phyloP scores from a whole-genome alignment of 2,329 filamentous ascomycete genomes.

The Cytospora chrysosperma region DNA sequence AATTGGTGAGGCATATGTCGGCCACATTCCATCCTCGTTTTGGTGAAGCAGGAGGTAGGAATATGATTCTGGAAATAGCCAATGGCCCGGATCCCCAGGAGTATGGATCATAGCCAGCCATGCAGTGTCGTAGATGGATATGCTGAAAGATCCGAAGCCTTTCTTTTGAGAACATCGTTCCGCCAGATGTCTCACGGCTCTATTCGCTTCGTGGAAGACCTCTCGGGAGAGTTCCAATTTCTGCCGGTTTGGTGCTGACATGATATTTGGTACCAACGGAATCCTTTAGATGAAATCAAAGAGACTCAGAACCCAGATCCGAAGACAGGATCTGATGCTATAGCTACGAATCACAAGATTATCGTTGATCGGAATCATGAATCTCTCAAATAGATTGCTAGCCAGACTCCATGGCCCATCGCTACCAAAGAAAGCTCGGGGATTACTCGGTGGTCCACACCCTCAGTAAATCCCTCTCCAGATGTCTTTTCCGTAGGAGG shows the following conservation, averaged over 20 bases:
- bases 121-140: conserved; percentile 2
- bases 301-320: too few relatives aligned
- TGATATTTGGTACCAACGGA: background rate
- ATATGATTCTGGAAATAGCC: conserved; percentile 4
- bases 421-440: too few relatives aligned
- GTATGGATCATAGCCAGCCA: background rate
- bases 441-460: too few relatives aligned
- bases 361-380: too few relatives aligned
- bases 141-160: conserved; percentile 2
- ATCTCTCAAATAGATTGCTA: too few relatives aligned
- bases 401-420: too few relatives aligned
- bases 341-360: too few relatives aligned
- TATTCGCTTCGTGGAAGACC: background rate
- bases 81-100: background rate
- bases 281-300: too few relatives aligned
- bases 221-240: background rate
- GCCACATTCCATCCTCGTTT: background rate
- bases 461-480: too few relatives aligned
- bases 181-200: background rate
- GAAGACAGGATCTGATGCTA: too few relatives aligned
- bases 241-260: background rate
- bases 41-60: background rate
- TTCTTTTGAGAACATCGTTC: background rate
- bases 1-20: background rate
- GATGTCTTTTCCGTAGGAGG: too few relatives aligned